A percentile compares a stretch with the other conserved stretches of the same genome.
Conservation (phyloP, 805 yeast species). For the Saccharomyces cerevisiae region DNA sequence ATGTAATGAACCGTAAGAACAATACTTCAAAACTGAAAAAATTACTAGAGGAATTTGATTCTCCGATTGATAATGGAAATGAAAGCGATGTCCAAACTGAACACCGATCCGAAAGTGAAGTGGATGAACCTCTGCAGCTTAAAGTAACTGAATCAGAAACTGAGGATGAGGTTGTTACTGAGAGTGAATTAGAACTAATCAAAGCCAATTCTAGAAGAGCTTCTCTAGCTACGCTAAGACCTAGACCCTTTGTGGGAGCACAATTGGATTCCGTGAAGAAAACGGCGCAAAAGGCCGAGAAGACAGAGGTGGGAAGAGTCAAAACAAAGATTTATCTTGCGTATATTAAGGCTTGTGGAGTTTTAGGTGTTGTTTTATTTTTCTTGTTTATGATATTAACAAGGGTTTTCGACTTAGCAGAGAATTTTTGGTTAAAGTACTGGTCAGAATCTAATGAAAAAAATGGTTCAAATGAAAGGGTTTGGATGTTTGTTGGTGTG, state of each 20-base stretch:
- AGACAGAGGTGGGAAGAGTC: constrained; percentile 54
- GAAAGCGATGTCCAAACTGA: constrained; percentile 7
- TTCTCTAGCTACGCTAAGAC: constrained; percentile 51
- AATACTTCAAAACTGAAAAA: constrained; percentile 27
- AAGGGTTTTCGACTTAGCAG: constrained; percentile 34
- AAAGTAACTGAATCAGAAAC: constrained; percentile 1
- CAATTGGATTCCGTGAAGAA: constrained; percentile 20
- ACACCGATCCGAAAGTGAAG: neutral
- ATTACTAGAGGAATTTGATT: constrained; percentile 24
- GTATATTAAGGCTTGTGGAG: constrained; percentile 55
- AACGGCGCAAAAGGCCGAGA: constrained; percentile 43
- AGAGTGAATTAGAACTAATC: constrained; percentile 5
- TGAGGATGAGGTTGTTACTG: constrained; percentile 1
- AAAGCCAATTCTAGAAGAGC: constrained; percentile 41
- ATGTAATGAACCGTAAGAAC: constrained; percentile 33
- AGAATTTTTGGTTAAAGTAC: constrained; percentile 57
- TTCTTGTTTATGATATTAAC: constrained; percentile 32
- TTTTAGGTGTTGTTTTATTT: constrained; percentile 37
- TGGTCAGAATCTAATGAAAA: constrained; percentile 54
- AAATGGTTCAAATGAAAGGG: constrained; percentile 36
- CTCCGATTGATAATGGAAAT: constrained; percentile 20
- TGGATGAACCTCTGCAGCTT: constrained; percentile 10
- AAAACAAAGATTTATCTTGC: constrained; percentile 43
- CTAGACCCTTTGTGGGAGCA: constrained; percentile 24
- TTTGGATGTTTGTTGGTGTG: constrained; percentile 40